Conservation (phyloP, 2,329 filamentous ascomycete species). For the Xylariaceae sp. region DNA sequence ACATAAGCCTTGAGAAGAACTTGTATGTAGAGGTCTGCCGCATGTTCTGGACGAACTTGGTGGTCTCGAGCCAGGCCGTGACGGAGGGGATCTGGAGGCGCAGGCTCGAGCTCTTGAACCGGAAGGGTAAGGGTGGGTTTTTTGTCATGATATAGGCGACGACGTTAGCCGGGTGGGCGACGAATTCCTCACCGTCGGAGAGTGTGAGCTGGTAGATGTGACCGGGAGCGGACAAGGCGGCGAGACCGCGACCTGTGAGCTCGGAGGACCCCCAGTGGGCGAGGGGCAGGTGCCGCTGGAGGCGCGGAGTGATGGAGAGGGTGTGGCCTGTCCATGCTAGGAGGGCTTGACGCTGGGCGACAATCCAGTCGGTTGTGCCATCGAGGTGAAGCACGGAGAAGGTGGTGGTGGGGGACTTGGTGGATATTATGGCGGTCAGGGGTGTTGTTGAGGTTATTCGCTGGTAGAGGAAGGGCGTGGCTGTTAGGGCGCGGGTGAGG, state of each 20-base stretch:
- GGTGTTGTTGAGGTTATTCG: slow-evolving; percentile 82
- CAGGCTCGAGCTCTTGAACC: slow-evolving; percentile 75
- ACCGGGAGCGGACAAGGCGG: slow-evolving; percentile 79
- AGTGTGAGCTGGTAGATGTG: slow-evolving; percentile 85
- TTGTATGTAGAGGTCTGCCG: slow-evolving; percentile 71
- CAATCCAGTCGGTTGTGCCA: slow-evolving; percentile 92
- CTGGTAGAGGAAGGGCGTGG: slow-evolving; percentile 94
- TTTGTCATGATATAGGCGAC: slow-evolving; percentile 81
- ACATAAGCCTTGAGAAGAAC: slow-evolving; percentile 58
- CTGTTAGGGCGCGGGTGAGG: slow-evolving; percentile 71
- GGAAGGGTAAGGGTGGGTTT: slow-evolving; percentile 74
- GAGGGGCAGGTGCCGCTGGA: slow-evolving; percentile 71
- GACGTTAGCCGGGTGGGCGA: slow-evolving; percentile 86
- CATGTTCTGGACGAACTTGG: slow-evolving; percentile 70
- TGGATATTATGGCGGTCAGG: slow-evolving; percentile 81
- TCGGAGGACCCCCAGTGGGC: slow-evolving; percentile 90
- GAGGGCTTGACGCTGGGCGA: slow-evolving; percentile 80
- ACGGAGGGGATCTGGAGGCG: slow-evolving; percentile 76
- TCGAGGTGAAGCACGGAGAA: slow-evolving; percentile 87
- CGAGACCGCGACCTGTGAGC: slow-evolving; percentile 80
- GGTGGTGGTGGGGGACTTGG: slow-evolving; percentile 80
- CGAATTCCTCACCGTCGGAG: slow-evolving; percentile 79
- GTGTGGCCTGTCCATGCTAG: slow-evolving; percentile 97
- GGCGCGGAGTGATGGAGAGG: slow-evolving; percentile 67
- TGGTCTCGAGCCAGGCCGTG: slow-evolving; percentile 60